Base-by-base conservation (phyloP, 768 basidiomycete genomes). In the Mycena epipterygia region DNA sequence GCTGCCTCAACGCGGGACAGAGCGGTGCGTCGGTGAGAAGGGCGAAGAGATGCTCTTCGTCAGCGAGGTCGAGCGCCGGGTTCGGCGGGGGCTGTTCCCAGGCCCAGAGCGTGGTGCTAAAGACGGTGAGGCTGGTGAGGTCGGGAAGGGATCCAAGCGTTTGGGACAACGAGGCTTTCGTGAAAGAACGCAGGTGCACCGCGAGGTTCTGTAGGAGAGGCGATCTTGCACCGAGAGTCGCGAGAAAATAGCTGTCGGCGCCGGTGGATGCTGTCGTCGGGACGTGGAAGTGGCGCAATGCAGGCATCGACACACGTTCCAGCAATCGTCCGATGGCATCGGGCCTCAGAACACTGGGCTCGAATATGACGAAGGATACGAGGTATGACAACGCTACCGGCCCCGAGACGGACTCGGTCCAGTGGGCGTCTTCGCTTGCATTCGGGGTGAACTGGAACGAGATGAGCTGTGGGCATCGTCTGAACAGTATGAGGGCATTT, bases 311-410 rank as follows among this genome's bases (percentile, higher is more conserved):
- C 29, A 64, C 25, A 29, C 25, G 27, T 11, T 64, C 32, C 16
- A 55, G 2, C n/a, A 64, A 17, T n/a, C 17, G 52, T 4, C 2
- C 41, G 11, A 64, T 17, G 16, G 35, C 29, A 1, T 21, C 21
- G 0, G 39, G 29, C 8, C 21, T 21, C 39, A 55, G n/a, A 6
- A 32, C 30, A 39, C 30, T 11, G n/a, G 52, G 52, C n/a, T 52
- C 37, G 12, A 42, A 32, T 12, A 64, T 11, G 39, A 55, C 37
- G 23, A 64, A 64, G 2, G 63, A 30, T 49, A 32, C 14, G 17
- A 64, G 51, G 52, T 32, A 64, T 30, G 63, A 51, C 14, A 64
- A 23, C n/a, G n/a, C n/a, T n/a, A n/a, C n/a, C n/a, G n/a, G n/a
- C n/a, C n/a, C n/a, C 19, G 39, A 32, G 21, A 64, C 14, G 6